Evolutionary conservation across 2,329 filamentous ascomycete species (phyloP), one percentile per base, ranked within the genome.

Genomic region (Fusarium pseudoanthophilum): DNA sequence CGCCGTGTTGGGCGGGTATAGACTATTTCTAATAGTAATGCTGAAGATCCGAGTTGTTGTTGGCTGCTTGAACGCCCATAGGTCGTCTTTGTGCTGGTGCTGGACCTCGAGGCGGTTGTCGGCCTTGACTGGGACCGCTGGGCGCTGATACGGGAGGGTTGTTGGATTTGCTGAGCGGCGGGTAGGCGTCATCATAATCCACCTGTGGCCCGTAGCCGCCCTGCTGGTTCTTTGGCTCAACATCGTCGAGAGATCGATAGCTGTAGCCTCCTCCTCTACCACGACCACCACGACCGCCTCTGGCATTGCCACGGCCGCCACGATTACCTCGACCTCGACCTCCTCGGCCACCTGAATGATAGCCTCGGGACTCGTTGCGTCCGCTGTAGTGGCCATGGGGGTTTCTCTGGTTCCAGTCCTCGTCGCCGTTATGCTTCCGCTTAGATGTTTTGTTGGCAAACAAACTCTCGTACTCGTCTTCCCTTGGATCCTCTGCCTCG

Each of bases 241-340:
- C 85, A 74, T 94, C 92, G 78, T 93, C 92, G 4, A 93, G 85
- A 4, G 91, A 93, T 64, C 88, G 87, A 79, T 94, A 93, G 69
- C 86, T 84, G 64, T 84, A 83, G 32, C 86, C 85, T 28, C 87
- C 86, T 32, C 85, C 82, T 52, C 87, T 83, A 16, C 87, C 85
- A 52, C 87, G 80, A 10, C 84, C 83, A 24, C 82, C 80, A 40
- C 79, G 78, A 34, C 85, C 83, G 84, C 53, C 84, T 78, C 51
- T 84, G 78, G 56, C 83, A 77, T 46, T 83, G 79, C 60, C 69
- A 24, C 84, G 81, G 49, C 81, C 81, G 18, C 83, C 81, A 28
- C 82, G 80, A 20, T 79, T 79, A 49, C 81, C 78, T 6, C 83
- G 80, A 45, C 82, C 80, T 58, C 82, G 80, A 13, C 85, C 82